These are phyloP conservation scores for Trichoderma arundinaceum DNA, from an alignment of 2,329 filamentous ascomycete species.

Conservation along the genomic window DNA sequence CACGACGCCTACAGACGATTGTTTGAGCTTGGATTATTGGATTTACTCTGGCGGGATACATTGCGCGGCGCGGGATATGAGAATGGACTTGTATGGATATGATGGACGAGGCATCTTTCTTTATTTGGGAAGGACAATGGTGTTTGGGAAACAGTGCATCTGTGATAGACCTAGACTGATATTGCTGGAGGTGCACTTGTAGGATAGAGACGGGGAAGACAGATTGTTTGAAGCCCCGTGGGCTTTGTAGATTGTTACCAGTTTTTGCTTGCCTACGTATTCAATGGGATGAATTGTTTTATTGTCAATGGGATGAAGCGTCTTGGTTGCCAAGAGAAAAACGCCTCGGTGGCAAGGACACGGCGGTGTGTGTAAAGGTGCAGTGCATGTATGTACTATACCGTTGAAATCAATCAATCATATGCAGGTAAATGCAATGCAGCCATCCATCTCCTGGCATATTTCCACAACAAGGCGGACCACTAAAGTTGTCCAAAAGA, in stretches of 20 bases:
- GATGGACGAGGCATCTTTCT: not conserved
- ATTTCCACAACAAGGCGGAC: too few relatives aligned
- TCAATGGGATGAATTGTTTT: too few relatives aligned
- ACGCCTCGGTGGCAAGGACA: too few relatives aligned
- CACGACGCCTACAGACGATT: not conserved
- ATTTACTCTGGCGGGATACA: too few relatives aligned
- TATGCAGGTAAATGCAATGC: too few relatives aligned
- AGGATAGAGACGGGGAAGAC: not conserved
- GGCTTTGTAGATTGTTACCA: not conserved
- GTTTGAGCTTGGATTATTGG: not conserved
- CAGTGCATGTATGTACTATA: too few relatives aligned
- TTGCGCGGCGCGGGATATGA: not conserved
- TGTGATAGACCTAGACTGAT: conserved; percentile 26
- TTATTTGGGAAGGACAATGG: conserved; percentile 2
- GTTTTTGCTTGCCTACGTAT: not conserved
- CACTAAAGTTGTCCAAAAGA: too few relatives aligned
- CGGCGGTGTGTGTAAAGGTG: too few relatives aligned
- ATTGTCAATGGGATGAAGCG: too few relatives aligned
- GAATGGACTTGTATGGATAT: not conserved
- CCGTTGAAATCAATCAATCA: too few relatives aligned
- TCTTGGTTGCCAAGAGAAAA: too few relatives aligned
- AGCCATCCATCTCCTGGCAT: too few relatives aligned
- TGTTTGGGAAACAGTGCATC: conserved; percentile 6
- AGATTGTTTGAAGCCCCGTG: not conserved
- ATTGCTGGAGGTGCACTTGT: conserved; percentile 19